A percentile compares a stretch with the other conserved stretches of the same genome.
Conservation (phyloP, 306 rosid genomes). For the Mimosa pudica region DNA sequence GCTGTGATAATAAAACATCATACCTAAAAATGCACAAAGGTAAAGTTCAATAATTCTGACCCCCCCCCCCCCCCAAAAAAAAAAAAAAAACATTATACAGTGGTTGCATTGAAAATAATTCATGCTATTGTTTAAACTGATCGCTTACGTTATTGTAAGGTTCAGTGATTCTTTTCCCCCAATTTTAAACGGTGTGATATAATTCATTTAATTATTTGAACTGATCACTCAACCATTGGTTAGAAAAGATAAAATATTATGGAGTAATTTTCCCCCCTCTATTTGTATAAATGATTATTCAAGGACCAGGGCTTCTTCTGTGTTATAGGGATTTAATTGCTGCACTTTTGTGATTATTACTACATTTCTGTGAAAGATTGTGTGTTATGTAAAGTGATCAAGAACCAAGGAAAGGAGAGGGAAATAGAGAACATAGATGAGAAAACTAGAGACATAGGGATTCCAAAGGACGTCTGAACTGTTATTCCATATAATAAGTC, state of each 20-base stretch:
- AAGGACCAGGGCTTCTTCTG: conserved; percentile 2
- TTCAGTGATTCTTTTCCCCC: no score
- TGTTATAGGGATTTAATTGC: neutral
- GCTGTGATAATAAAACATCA: conserved; percentile 41
- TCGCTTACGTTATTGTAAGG: neutral
- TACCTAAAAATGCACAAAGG: conserved; percentile 28
- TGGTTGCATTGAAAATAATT: neutral
- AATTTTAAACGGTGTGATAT: neutral
- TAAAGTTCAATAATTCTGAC: no score
- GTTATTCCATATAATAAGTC: no score
- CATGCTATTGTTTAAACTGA: conserved; percentile 10
- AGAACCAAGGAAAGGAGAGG: no score
- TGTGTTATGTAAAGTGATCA: no score
- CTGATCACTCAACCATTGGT: conserved; percentile 4
- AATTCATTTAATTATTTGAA: conserved; percentile 8
- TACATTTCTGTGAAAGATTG: neutral
- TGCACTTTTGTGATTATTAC: neutral
- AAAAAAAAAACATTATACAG: no score
- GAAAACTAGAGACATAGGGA: no score
- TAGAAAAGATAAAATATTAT: neutral
- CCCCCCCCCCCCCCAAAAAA: no score
- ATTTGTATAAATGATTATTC: conserved; percentile 5
- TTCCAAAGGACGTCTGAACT: no score
- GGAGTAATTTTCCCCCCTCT: conserved; percentile 5
- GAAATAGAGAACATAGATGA: no score